Percentiles rank a stretch among this genome's conserved stretches.
Conservation (phyloP, 2,329 filamentous ascomycete genomes). For the Pseudopithomyces maydicus region DNA sequence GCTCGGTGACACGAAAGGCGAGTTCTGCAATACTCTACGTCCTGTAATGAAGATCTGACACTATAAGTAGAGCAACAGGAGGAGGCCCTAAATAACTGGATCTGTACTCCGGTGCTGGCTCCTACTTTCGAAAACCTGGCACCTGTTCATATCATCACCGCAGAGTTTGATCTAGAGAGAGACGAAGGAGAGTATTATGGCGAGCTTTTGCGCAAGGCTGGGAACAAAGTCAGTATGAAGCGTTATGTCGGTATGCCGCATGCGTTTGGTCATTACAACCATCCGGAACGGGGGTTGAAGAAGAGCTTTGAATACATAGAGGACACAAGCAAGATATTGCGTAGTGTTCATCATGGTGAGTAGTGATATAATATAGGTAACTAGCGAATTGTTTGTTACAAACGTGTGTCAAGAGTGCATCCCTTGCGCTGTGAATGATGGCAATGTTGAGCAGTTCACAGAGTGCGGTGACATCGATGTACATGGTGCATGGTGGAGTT, state of each 20-base stretch:
- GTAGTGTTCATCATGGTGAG: too few species aligned
- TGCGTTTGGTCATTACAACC: slow-evolving; percentile 19
- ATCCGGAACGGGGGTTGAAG: slow-evolving; percentile 15
- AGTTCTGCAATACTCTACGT: not conserved
- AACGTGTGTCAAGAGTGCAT: too few species aligned
- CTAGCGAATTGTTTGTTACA: too few species aligned
- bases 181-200: slow-evolving; percentile 20
- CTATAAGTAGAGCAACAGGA: not conserved
- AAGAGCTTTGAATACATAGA: slow-evolving; percentile 20
- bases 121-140: slow-evolving; percentile 15
- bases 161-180: slow-evolving; percentile 20
- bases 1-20: slow-evolving; percentile 13
- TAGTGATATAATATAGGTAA: too few species aligned
- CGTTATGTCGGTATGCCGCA: slow-evolving; percentile 17
- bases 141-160: slow-evolving; percentile 20
- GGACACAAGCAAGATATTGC: slow-evolving; percentile 16
- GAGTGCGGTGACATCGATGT: too few species aligned
- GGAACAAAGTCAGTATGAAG: slow-evolving; percentile 16
- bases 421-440: too few species aligned
- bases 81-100: slow-evolving; percentile 16
- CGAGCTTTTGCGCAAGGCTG: slow-evolving; percentile 9
- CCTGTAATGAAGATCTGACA: too few species aligned
- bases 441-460: too few species aligned
- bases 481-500: too few species aligned
- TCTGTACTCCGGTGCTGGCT: slow-evolving; percentile 17